Evolutionary conservation across 345 rosid genomes (phyloP).

Genomic region (Citrus inodora): DNA sequence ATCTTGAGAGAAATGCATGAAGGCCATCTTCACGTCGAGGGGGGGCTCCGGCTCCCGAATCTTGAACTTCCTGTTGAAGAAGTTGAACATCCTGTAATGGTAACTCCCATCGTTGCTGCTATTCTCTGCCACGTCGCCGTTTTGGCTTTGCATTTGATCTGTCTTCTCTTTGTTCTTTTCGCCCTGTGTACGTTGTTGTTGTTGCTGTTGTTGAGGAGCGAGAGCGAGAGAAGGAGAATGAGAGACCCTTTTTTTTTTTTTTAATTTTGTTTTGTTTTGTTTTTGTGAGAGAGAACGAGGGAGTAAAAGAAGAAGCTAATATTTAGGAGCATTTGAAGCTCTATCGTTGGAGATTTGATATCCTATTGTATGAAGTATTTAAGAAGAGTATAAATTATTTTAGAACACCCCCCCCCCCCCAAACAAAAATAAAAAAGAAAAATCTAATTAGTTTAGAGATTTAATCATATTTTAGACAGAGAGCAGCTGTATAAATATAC

Average conservation of each 20-base stretch:
- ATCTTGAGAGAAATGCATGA: slow-evolving; percentile 43
- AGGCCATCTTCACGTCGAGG: slow-evolving; percentile 55
- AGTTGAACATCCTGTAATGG: slow-evolving; percentile 66
- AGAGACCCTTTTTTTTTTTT: not conserved
- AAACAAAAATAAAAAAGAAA: too few species aligned
- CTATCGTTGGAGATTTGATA: slow-evolving; percentile 20
- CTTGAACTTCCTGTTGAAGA: slow-evolving; percentile 76
- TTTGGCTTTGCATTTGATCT: slow-evolving; percentile 17
- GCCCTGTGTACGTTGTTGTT: not conserved
- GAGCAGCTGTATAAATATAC: too few species aligned
- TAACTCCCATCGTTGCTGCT: slow-evolving; percentile 26
- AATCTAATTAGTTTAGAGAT: too few species aligned
- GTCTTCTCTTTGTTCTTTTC: slow-evolving; percentile 24
- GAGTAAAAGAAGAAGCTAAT: slow-evolving; percentile 1
- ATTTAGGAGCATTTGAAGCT: slow-evolving; percentile 49
- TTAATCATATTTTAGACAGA: too few species aligned
- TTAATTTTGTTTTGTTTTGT: not conserved
- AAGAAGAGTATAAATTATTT: not conserved
- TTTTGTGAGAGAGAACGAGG: not conserved
- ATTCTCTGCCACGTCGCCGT: slow-evolving; percentile 20
- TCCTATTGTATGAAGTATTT: too few species aligned
- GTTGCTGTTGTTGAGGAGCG: not conserved
- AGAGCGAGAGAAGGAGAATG: not conserved
- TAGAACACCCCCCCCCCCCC: too few species aligned
- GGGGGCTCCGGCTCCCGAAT: slow-evolving; percentile 74